A percentile compares a stretch with the other conserved stretches of the same genome.
Evolutionary conservation across 2,329 filamentous ascomycete species (phyloP).

Genomic region (Fonsecaea nubica): DNA sequence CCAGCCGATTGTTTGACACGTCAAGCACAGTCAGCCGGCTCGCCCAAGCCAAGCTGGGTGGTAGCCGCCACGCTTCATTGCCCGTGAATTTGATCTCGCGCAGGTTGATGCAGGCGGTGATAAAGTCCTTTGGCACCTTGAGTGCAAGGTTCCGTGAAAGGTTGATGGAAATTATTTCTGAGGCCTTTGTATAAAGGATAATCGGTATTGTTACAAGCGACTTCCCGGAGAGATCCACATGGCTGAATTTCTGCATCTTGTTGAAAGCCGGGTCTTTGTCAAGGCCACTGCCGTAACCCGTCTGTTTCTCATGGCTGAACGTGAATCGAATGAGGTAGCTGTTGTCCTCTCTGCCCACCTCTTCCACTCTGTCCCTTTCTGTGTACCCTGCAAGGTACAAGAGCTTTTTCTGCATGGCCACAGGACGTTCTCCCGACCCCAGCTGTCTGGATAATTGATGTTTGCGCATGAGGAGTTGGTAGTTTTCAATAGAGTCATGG

Average conservation of each 20-base stretch:
- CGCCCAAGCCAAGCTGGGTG: conserved; percentile 81
- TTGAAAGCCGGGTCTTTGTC: conserved; percentile 79
- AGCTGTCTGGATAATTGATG: conserved; percentile 87
- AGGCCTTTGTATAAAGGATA: conserved; percentile 85
- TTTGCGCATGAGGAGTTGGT: conserved; percentile 93
- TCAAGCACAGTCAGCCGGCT: conserved; percentile 85
- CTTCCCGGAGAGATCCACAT: conserved; percentile 87
- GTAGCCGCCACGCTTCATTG: conserved; percentile 87
- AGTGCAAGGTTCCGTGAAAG: conserved; percentile 90
- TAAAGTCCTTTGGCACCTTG: conserved; percentile 93
- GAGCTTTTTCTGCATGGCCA: conserved; percentile 89
- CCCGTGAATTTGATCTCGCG: conserved; percentile 95
- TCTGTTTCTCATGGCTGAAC: conserved; percentile 88
- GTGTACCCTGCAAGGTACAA: conserved; percentile 92
- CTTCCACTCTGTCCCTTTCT: conserved; percentile 83
- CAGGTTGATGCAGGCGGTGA: conserved; percentile 87
- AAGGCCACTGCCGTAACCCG: conserved; percentile 74
- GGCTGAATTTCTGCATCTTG: conserved; percentile 87
- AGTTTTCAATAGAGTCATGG: conserved; percentile 88
- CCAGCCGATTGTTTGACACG: conserved; percentile 90
- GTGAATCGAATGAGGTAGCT: conserved; percentile 96
- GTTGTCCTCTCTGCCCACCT: conserved; percentile 94
- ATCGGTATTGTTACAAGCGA: conserved; percentile 96
- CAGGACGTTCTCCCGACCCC: conserved; percentile 76
- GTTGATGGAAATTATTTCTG: conserved; percentile 93